phyloP scores from a whole-genome alignment of 2,329 filamentous ascomycete species.

The Xylaria sp. region DNA sequence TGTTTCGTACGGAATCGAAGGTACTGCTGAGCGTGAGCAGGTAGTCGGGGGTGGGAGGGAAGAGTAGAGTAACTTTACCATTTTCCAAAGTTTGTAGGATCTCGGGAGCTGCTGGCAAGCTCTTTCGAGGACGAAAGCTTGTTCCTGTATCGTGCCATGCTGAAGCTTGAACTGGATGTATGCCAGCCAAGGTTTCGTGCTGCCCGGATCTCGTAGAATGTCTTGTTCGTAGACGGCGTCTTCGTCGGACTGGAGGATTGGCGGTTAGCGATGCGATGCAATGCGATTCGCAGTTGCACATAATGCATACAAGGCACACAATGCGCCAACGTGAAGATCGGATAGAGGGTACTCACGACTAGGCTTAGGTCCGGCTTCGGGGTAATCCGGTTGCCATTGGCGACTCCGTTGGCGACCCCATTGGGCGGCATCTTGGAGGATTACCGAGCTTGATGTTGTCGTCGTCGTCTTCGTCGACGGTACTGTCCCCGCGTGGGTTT shows the following conservation, averaged over 20 bases:
- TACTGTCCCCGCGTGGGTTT: constrained; percentile 38
- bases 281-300: not conserved
- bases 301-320: not conserved
- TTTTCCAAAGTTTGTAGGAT: constrained; percentile 98
- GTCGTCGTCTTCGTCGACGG: constrained; percentile 30
- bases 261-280: constrained; percentile 43
- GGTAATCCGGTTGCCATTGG: constrained; percentile 47
- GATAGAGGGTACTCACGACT: constrained; percentile 53
- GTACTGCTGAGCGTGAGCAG: constrained; percentile 66
- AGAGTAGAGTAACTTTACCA: constrained; percentile 63
- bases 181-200: constrained; percentile 92
- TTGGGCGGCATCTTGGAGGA: constrained; percentile 49
- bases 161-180: constrained; percentile 93
- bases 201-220: constrained; percentile 84
- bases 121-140: constrained; percentile 87
- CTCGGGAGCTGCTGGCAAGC: constrained; percentile 89
- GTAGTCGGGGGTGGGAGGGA: constrained; percentile 17
- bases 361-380: constrained; percentile 60
- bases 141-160: constrained; percentile 85
- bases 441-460: constrained; percentile 26
- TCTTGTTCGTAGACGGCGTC: constrained; percentile 98
- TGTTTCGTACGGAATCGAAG: constrained; percentile 86
- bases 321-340: constrained; percentile 8
- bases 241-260: constrained; percentile 73
- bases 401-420: constrained; percentile 48